Percentiles rank a stretch among this genome's conserved stretches.
Conservation (phyloP, 2,329 filamentous ascomycete species). For the Lecanicillium sp. region DNA sequence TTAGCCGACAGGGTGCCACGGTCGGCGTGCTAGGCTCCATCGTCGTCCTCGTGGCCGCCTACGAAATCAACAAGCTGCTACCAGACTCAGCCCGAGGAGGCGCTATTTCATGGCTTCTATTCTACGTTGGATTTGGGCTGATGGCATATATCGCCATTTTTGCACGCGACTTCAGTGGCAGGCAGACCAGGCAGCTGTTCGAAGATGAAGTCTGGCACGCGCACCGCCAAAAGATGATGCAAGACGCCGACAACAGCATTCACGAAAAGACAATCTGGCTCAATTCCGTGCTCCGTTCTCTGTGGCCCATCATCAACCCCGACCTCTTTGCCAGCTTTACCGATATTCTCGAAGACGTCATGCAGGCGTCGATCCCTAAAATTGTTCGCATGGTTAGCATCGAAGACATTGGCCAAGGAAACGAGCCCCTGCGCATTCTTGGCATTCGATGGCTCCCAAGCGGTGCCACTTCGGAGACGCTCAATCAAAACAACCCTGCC, state of each 20-base stretch:
- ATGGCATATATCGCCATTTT: conserved; percentile 28
- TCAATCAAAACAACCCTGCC: conserved; percentile 32
- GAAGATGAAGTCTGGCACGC: conserved; percentile 66
- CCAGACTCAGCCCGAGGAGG: conserved; percentile 5
- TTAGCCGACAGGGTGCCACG: conserved; percentile 29
- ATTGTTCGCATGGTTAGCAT: conserved; percentile 68
- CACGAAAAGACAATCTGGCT: conserved; percentile 67
- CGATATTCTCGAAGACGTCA: conserved; percentile 71
- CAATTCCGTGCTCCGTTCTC: conserved; percentile 59
- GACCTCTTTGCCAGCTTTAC: conserved; percentile 64
- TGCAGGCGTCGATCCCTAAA: conserved; percentile 68
- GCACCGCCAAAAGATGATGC: conserved; percentile 45
- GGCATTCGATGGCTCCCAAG: conserved; percentile 68
- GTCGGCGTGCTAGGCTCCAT: conserved; percentile 31
- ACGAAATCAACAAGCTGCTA: conserved; percentile 20
- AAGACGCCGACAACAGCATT: conserved; percentile 35
- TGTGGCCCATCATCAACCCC: conserved; percentile 72
- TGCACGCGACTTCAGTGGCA: conserved; percentile 54
- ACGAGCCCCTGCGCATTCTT: conserved; percentile 62
- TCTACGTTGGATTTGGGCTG: conserved; percentile 1
- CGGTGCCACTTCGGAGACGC: conserved; percentile 51
- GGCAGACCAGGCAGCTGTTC: conserved; percentile 56
- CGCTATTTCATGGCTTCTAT: conserved; percentile 7
- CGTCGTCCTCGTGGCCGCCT: conserved; percentile 25
- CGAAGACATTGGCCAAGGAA: conserved; percentile 70